A percentile compares a stretch with the other conserved stretches of the same genome.
phyloP scores from a whole-genome alignment of 2,329 filamentous ascomycete genomes.

The Aspergillus tubingensis region DNA sequence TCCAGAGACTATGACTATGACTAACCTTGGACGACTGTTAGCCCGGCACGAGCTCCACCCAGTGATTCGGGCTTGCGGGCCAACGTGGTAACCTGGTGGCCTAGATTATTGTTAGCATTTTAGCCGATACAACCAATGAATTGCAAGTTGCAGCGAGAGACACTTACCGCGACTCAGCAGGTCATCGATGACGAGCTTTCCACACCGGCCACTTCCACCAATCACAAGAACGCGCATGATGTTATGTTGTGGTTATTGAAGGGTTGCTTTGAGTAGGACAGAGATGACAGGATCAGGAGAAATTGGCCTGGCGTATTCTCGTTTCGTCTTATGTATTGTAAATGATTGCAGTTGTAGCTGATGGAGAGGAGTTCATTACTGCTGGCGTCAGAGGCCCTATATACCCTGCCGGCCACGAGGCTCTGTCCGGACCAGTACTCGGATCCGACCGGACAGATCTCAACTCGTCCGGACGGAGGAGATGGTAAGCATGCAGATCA shows the following conservation, averaged over 20 bases:
- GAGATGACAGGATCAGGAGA: too few relatives aligned
- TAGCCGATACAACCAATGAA: not conserved
- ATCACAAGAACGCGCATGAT: constrained; percentile 42
- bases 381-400: too few relatives aligned
- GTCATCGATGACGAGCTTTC: constrained; percentile 47
- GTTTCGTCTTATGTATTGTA: too few relatives aligned
- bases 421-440: too few relatives aligned
- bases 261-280: too few relatives aligned
- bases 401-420: too few relatives aligned
- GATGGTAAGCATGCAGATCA: too few relatives aligned
- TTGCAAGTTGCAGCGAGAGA: not conserved
- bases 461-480: too few relatives aligned
- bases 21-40: constrained; percentile 25
- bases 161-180: constrained; percentile 35
- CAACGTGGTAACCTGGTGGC: constrained; percentile 45
- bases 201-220: constrained; percentile 48
- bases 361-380: too few relatives aligned
- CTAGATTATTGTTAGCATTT: constrained; percentile 5
- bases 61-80: constrained; percentile 37
- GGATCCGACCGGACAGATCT: too few relatives aligned
- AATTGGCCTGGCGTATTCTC: too few relatives aligned
- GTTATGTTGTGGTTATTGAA: not conserved
- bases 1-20: not conserved
- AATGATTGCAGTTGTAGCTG: too few relatives aligned
- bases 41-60: constrained; percentile 17